Evolutionary conservation across 441 rosid genomes (phyloP).

Genomic region (Hura crepitans): DNA sequence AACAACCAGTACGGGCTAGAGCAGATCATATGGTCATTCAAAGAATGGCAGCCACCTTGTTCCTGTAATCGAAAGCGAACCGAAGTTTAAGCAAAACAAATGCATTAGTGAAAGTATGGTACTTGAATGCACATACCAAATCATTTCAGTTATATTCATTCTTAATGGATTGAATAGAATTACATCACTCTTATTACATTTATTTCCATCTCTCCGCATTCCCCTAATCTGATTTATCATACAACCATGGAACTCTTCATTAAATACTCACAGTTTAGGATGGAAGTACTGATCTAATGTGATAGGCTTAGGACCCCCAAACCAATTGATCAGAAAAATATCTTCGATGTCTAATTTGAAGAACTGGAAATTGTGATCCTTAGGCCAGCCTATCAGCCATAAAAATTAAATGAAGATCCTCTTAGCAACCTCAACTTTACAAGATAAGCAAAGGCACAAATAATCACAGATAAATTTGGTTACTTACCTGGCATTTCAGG

Average conservation of each 20-base stretch:
- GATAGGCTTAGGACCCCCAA: conserved; percentile 82
- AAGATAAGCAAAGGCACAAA: no score
- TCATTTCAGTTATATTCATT: neutral
- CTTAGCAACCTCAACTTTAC: neutral
- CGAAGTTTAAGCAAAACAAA: conserved; percentile 7
- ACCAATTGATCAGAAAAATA: conserved; percentile 82
- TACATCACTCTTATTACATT: neutral
- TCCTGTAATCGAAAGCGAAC: conserved; percentile 9
- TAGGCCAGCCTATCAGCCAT: conserved; percentile 67
- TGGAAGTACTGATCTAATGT: conserved; percentile 71
- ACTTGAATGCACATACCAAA: no score
- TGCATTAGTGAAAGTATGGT: no score
- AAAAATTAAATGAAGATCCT: neutral
- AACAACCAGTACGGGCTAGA: neutral
- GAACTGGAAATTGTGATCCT: conserved; percentile 58
- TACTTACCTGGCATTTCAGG: conserved; percentile 75
- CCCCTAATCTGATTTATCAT: neutral
- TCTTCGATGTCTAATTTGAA: conserved; percentile 63
- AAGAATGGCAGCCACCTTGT: conserved; percentile 6
- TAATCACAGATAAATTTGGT: neutral
- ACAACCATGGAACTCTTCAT: neutral
- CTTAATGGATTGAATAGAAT: neutral
- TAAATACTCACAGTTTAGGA: conserved; percentile 42
- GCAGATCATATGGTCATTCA: conserved; percentile 11
- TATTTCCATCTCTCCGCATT: neutral